Base-by-base conservation (phyloP, 23 red algal species). In the Gracilaria caudata region DNA sequence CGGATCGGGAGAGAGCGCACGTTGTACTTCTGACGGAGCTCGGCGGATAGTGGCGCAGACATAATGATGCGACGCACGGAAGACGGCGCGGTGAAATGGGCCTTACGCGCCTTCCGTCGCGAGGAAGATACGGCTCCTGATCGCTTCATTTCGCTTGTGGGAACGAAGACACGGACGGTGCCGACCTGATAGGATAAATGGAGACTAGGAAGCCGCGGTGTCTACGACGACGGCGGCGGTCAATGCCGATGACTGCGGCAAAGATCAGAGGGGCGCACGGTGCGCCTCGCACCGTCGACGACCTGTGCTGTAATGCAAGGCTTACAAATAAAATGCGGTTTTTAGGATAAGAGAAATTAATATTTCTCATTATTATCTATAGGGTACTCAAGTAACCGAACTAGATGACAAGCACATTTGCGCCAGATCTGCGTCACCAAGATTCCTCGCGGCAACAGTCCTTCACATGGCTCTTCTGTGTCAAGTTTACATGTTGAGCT, bases 1-100 rank as follows among this genome's bases (percentile, higher is more conserved):
- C 97, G 93, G 38, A 99, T 93, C 40, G 97, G 97, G 59, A 99
- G 38, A 23, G 93, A 89, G 73, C 93, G 97, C 68, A 99, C 97
- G 73, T 94, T 89, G 75, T 99, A 94, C 92, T 95, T 99, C 28
- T 88, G 90, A 68, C 93, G 92, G 26, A 99, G 89, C 39, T 99
- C 97, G 23, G 80, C 35, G 38, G 82, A 90, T 17, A 99, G 73
- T 45, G 93, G 78, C 57, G 97, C 97, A 16, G 91, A 92, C 97
- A 99, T 99, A 43, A 89, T 90, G 57, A 96, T 80, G 40, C 97
- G 90, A 53, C 97, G 83, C 79, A 90, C 89, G 32, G 73, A 74
- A 3, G 92, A 94, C 10, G 97, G 93, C 34, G 97, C 97, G 26
- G 81, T 84, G 84, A 99, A 99, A 82, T 99, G 94, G 6, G 97